Conservation (phyloP, 2,329 filamentous ascomycete species). For the Fusarium redolens region DNA sequence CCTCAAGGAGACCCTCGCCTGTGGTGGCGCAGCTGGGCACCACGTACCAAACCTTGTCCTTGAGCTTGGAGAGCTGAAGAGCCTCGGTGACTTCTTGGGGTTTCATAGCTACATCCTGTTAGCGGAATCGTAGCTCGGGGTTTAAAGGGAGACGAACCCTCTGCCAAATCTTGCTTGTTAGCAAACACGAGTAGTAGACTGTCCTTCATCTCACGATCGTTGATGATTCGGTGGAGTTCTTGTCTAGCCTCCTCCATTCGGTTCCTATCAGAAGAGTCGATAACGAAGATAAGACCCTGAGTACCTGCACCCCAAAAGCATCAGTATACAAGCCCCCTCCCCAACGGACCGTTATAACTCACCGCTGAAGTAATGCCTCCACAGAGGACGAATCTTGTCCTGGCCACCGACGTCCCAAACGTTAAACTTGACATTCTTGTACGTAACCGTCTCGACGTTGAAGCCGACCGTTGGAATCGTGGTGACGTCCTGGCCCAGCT, state of each 20-base stretch:
- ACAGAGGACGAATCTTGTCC: conserved; percentile 97
- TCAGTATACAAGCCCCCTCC: neutral
- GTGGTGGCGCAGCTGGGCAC: conserved; percentile 85
- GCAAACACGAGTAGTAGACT: conserved; percentile 94
- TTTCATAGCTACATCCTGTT: conserved; percentile 72
- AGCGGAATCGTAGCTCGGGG: neutral
- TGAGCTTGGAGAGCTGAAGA: conserved; percentile 80
- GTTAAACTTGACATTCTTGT: conserved; percentile 99
- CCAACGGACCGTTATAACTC: conserved; percentile 44
- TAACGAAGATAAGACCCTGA: conserved; percentile 98
- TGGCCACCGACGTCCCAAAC: conserved; percentile 99
- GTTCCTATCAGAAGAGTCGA: conserved; percentile 91
- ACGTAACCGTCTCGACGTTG: conserved; percentile 98
- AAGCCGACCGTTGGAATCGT: conserved; percentile 99
- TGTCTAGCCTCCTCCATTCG: conserved; percentile 93
- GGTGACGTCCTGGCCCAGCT: conserved; percentile 97
- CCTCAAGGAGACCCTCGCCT: conserved; percentile 83
- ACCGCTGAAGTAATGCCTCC: conserved; percentile 97
- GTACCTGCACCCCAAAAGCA: conserved; percentile 70
- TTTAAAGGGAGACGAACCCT: conserved; percentile 62
- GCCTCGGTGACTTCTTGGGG: conserved; percentile 83
- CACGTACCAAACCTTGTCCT: conserved; percentile 87
- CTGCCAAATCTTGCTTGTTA: conserved; percentile 96
- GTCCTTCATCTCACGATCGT: conserved; percentile 98
- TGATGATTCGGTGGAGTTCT: conserved; percentile 96